A percentile compares a stretch with the other conserved stretches of the same genome.
Conservation (phyloP, 2,329 filamentous ascomycete genomes). For the Graphilbum fragrans region DNA sequence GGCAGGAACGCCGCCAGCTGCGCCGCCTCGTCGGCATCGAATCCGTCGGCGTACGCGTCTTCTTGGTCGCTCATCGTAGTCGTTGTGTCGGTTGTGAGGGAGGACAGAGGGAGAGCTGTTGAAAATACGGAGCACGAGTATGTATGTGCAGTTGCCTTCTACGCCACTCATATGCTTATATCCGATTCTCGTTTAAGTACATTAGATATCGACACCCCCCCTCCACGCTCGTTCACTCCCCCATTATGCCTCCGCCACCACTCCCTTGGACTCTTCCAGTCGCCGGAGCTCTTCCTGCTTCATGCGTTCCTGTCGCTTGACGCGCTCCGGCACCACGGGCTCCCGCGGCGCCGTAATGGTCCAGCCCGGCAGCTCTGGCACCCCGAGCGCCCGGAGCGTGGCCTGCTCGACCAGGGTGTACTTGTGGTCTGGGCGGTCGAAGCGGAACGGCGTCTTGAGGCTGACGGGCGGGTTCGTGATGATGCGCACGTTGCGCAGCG, state of each 20-base stretch:
- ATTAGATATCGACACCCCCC: too few species aligned
- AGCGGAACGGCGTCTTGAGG: slow-evolving; percentile 37
- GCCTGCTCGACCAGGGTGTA: slow-evolving; percentile 45
- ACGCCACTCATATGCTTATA: too few species aligned
- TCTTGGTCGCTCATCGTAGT: slow-evolving; percentile 25
- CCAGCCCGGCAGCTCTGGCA: slow-evolving; percentile 37
- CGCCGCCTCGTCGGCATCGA: slow-evolving; percentile 53
- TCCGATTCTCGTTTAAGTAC: too few species aligned
- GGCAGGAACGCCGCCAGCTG: slow-evolving; percentile 64
- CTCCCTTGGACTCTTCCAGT: slow-evolving; percentile 1
- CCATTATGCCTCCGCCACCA: too few species aligned
- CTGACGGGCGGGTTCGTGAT: slow-evolving; percentile 46
- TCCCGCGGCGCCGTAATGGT: slow-evolving; percentile 36
- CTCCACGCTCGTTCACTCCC: too few species aligned
- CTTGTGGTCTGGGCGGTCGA: slow-evolving; percentile 26
- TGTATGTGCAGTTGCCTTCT: too few species aligned
- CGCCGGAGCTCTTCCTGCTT: slow-evolving; percentile 29
- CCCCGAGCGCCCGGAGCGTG: slow-evolving; percentile 36
- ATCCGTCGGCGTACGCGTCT: slow-evolving; percentile 45
- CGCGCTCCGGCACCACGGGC: slow-evolving; percentile 33
- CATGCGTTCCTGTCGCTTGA: slow-evolving; percentile 36
- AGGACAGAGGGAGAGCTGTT: too few species aligned
- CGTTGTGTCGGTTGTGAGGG: not conserved
- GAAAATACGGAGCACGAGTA: too few species aligned
- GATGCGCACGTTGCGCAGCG: slow-evolving; percentile 25